These are phyloP conservation scores for Canariomyces notabilis DNA, from an alignment of 2,329 filamentous ascomycete species.

Conservation along the genomic window DNA sequence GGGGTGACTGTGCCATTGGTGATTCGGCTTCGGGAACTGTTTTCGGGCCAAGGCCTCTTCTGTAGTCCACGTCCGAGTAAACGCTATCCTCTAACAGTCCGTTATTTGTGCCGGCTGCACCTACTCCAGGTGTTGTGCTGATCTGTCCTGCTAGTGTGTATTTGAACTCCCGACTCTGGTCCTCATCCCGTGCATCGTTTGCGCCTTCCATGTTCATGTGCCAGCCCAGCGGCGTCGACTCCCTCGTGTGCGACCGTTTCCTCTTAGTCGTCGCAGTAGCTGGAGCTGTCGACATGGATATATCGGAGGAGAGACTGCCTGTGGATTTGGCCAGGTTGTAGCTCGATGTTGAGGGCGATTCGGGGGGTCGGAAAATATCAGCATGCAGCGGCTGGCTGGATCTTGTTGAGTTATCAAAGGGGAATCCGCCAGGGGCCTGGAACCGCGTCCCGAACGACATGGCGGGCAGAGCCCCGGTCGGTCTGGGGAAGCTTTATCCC, in stretches of 20 bases:
- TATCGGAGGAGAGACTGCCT: slow-evolving; percentile 35
- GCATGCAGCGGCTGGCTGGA: slow-evolving; percentile 28
- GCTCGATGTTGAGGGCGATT: slow-evolving; percentile 26
- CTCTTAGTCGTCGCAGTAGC: slow-evolving; percentile 38
- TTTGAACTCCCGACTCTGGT: slow-evolving; percentile 25
- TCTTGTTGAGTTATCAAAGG: slow-evolving; percentile 25
- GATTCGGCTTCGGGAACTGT: slow-evolving; percentile 35
- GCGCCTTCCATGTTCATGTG: slow-evolving; percentile 28
- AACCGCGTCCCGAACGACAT: slow-evolving; percentile 31
- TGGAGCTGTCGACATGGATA: slow-evolving; percentile 28
- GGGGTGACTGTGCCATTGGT: slow-evolving; percentile 25
- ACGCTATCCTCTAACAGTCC: slow-evolving; percentile 47
- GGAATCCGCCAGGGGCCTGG: slow-evolving; percentile 31
- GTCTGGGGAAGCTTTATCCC: neutral
- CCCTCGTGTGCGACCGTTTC: slow-evolving; percentile 43
- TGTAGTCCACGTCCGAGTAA: slow-evolving; percentile 54
- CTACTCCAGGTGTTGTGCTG: slow-evolving; percentile 39
- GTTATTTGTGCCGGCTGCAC: slow-evolving; percentile 27
- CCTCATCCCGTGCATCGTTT: slow-evolving; percentile 23
- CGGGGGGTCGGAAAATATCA: slow-evolving; percentile 32
- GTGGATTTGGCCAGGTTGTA: slow-evolving; percentile 34
- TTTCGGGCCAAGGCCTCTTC: slow-evolving; percentile 48
- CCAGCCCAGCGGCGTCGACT: slow-evolving; percentile 34
- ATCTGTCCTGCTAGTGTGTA: slow-evolving; percentile 53
- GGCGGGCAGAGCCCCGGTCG: neutral